Percentiles rank a stretch among this genome's conserved stretches.
Conservation (phyloP, 2,329 filamentous ascomycete species). For the Claviceps sorghi region DNA sequence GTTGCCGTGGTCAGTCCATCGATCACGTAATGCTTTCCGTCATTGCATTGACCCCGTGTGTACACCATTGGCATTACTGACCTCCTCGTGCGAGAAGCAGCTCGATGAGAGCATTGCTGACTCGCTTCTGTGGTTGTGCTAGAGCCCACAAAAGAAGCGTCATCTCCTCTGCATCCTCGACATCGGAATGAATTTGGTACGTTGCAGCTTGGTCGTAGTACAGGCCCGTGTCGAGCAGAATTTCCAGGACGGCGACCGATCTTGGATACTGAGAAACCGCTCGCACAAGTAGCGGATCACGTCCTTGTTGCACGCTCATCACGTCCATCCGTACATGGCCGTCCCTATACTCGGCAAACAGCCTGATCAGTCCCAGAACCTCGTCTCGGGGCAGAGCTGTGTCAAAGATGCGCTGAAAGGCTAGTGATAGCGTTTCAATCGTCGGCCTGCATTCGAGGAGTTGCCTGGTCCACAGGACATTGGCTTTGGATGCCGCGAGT, state of each 20-base stretch:
- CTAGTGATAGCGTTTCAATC: constrained; percentile 33
- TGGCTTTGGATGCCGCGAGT: constrained; percentile 36
- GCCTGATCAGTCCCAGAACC: constrained; percentile 32
- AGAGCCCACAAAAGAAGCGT: constrained; percentile 47
- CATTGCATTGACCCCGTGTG: background rate
- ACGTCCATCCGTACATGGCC: constrained; percentile 36
- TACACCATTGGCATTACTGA: constrained; percentile 11
- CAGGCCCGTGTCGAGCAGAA: constrained; percentile 41
- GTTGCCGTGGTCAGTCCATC: constrained; percentile 8
- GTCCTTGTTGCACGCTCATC: constrained; percentile 27
- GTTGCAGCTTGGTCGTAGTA: constrained; percentile 41
- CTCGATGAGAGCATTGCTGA: constrained; percentile 43
- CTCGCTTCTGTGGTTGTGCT: constrained; percentile 45
- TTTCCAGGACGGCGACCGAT: constrained; percentile 35
- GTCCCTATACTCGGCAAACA: constrained; percentile 36
- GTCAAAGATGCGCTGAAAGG: constrained; percentile 43
- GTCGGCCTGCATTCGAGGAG: constrained; percentile 37
- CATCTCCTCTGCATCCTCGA: constrained; percentile 38
- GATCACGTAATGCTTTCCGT: background rate
- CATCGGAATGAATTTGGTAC: constrained; percentile 27
- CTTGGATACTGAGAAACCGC: constrained; percentile 41
- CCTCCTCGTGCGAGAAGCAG: constrained; percentile 34
- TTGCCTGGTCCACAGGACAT: constrained; percentile 32
- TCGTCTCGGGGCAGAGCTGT: constrained; percentile 34
- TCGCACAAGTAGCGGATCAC: constrained; percentile 34